These are phyloP conservation scores for Hapsidospora chrysogenum DNA, from an alignment of 495 filamentous ascomycete species.

Conservation along the genomic window DNA sequence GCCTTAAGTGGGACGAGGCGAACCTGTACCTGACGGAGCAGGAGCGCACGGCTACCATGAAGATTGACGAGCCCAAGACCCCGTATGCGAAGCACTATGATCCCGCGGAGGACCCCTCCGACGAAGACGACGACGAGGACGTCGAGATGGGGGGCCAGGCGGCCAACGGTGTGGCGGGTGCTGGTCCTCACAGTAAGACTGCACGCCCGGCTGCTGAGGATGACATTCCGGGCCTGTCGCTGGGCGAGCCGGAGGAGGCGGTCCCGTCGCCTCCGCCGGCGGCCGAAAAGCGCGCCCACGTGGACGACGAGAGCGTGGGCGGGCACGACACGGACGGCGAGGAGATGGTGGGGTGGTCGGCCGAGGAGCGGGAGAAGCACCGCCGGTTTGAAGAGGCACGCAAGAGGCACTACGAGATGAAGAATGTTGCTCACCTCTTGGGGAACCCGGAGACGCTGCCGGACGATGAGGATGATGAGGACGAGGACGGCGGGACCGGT, in stretches of 20 bases:
- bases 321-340: conserved; percentile 37
- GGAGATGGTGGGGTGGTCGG: conserved; percentile 40
- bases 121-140: conserved; percentile 35
- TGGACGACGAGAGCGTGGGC: conserved; percentile 33
- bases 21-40: conserved; percentile 94
- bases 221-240: conserved; percentile 80
- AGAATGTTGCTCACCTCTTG: conserved; percentile 74
- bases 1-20: conserved; percentile 95
- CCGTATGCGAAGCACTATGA: conserved; percentile 88
- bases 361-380: conserved; percentile 81
- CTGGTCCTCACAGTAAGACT: conserved; percentile 17
- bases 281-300: conserved; percentile 41
- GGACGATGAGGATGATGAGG: conserved; percentile 30
- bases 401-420: conserved; percentile 98
- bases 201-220: conserved; percentile 18
- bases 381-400: conserved; percentile 75
- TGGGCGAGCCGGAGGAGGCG: conserved; percentile 86
- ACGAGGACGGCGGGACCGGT: conserved; percentile 13
- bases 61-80: conserved; percentile 96
- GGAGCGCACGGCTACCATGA: conserved; percentile 90
- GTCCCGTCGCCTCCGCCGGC: conserved; percentile 30
- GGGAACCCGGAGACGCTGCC: conserved; percentile 44
- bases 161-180: conserved; percentile 28
- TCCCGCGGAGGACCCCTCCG: conserved; percentile 65
- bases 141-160: conserved; percentile 36